Base-by-base conservation (phyloP, 805 yeast genomes). In the Barnettozyma siamensis region DNA sequence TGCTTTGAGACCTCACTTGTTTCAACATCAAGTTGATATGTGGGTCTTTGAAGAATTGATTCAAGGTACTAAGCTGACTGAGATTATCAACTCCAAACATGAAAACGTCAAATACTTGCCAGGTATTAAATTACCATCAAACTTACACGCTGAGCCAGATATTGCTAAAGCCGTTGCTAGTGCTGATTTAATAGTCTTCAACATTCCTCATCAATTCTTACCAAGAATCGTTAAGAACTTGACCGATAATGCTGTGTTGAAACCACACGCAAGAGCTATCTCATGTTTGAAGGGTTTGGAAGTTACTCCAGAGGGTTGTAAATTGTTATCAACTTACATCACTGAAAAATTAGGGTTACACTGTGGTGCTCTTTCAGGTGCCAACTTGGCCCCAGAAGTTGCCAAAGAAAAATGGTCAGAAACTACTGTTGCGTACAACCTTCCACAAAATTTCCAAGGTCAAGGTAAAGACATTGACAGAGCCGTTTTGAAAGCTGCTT, bases 321-420 rank as follows among this genome's bases (percentile, higher is more conserved):
- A 84, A 60, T 70, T 93, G 57, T 72, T 91, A 50, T 82, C 94
- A 28, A 79, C 81, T 43, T 81, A 77, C 55, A 84, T 93, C 59
- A 76, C 86, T 40, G 85, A 87, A 55, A 74, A 78, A 54, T 75
- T 93, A 51, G 91, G 89, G 27, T 77, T 93, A 46, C 78, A 84
- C 64, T 89, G 98, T 70, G 99, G 99, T 66, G 98, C 94, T 17
- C 74, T 93, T 41, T 84, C 95, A 1, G 99, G 99, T 48, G 99
- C 99, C 42, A 93, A 93, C 70, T 74, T 93, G 55, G 99, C 99
- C 33, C 88, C 94, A 36, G 99, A 93, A 66, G 96, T 93, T 46
- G 99, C 99, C 46, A 78, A 76, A 62, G 86, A 87, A 65, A 84
- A 84, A 66, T 93, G 95, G 94, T 88, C 96, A 16, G 99, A 93